Evolutionary conservation across 257 asterid species (phyloP), one percentile per base, ranked within the genome.

Genomic region (Cinchona pubescens): DNA sequence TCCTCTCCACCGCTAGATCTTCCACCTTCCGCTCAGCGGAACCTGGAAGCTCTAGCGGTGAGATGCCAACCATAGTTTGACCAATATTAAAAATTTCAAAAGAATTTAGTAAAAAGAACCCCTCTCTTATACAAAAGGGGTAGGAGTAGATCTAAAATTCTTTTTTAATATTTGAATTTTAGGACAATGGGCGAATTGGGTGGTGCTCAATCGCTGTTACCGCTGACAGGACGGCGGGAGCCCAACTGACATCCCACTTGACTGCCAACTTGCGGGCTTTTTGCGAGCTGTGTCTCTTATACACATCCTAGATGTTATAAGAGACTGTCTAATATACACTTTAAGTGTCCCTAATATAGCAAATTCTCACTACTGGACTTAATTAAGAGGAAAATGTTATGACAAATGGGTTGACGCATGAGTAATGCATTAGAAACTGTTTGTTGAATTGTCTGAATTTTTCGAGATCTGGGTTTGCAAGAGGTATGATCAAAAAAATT

Each of bases 121-220:
- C n/a, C n/a, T n/a, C n/a, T n/a, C n/a, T n/a, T n/a, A n/a, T n/a
- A n/a, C n/a, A n/a, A n/a, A n/a, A n/a, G n/a, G n/a, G n/a, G n/a
- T n/a, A n/a, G n/a, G n/a, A n/a, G n/a, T n/a, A n/a, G n/a, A n/a
- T n/a, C n/a, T n/a, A n/a, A n/a, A n/a, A n/a, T n/a, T n/a, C 51
- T 46, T 0, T 13, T 15, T 14, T 46, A 46, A 14, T 15, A 13
- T 48, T 13, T 65, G 23, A 46, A 27, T 27, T n/a, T 48, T 85
- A 90, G 97, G 93, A 87, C 91, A 18, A 35, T 90, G 75, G 96
- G 96, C 78, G 90, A 84, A 74, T 75, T 92, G 56, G 98, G 95
- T n/a, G 86, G 97, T 72, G 66, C 82, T 35, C 93, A 89, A 66
- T 94, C 97, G 48, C 78, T 94, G 61, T 25, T 94, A 86, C 94